phyloP scores from a whole-genome alignment of 78 protist genomes.

The Dictyostelium brefeldianum region DNA sequence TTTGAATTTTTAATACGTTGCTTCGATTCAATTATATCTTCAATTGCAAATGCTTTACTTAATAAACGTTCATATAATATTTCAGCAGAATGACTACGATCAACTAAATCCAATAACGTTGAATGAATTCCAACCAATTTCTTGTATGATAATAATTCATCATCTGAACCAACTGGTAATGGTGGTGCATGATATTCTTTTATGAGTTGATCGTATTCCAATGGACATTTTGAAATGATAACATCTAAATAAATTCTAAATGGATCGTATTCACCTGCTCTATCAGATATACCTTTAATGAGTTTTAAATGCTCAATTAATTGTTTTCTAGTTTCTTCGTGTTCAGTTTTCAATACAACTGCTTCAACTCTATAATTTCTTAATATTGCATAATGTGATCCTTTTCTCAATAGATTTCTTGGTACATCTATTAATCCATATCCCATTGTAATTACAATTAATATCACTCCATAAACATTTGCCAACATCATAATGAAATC shows the following conservation, averaged over 20 bases:
- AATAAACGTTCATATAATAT: constrained; percentile 27
- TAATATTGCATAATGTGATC: constrained; percentile 9
- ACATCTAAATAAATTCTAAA: constrained; percentile 49
- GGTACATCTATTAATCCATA: constrained; percentile 72
- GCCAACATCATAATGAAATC: constrained; percentile 14
- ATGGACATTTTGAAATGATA: constrained; percentile 57
- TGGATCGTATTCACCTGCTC: constrained; percentile 69
- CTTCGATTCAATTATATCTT: constrained; percentile 45
- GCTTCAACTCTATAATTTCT: constrained; percentile 65
- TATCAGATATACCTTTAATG: constrained; percentile 42
- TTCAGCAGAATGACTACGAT: constrained; percentile 14
- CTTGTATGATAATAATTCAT: constrained; percentile 12
- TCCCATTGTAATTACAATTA: constrained; percentile 52
- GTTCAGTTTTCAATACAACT: constrained; percentile 25
- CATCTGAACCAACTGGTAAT: constrained; percentile 3
- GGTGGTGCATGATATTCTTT: background rate
- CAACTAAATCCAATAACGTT: constrained; percentile 22
- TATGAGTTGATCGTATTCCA: background rate
- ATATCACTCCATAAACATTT: constrained; percentile 61
- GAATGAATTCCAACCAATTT: constrained; percentile 40
- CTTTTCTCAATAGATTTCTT: constrained; percentile 42
- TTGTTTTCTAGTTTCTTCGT: background rate
- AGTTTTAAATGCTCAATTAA: constrained; percentile 32
- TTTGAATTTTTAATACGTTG: background rate
- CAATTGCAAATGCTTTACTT: constrained; percentile 73